Evolutionary conservation across 495 filamentous ascomycete genomes (phyloP), one percentile per base, ranked within the genome.

Genomic region (Evernia prunastri): DNA sequence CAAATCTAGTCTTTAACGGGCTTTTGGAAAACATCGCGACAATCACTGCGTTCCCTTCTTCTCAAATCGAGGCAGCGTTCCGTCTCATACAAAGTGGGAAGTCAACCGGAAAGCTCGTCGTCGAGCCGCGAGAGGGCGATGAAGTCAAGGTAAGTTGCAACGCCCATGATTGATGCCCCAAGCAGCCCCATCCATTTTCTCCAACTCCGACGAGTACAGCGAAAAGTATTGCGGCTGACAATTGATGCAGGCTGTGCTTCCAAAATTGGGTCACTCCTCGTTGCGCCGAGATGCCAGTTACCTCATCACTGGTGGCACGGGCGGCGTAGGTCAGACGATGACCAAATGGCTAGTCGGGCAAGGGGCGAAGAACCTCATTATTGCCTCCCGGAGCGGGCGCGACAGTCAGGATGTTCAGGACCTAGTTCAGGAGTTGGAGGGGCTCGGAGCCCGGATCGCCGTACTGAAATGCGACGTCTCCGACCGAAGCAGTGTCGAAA

Each of bases 271-370:
- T 31, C 6, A 58, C 56, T 13, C 56, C 7, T 25, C 35, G n/a
- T 10, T 40, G 9, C 56, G 10, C 11, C 35, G n/a, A 15, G 45
- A 72, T 36, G 80, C 76, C 1, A 77, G 81, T 1, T 87, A 87
- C 67, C 71, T 87, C 25, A 70, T 87, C 18, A 75, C 81, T 59
- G 84, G 85, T 25, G 83, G 85, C 25, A 77, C 83, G 5, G 84
- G 83, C 23, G 84, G 84, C 43, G 71, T 87, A 10, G 84, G 83
- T 12, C 72, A 78, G 58, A 74, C 77, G 45, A 74, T 86, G 53
- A 68, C 80, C 0, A 72, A 72, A 1, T 84, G 81, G 81, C 81
- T 87, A 77, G 79, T 80, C 7, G 69, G 73, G 29, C 76, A 78
- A 35, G 84, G 83, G 7, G 85, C 83, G 13, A 73, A 74, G 33